Percentiles rank a stretch among this genome's conserved stretches.
Evolutionary conservation across 2,329 filamentous ascomycete species (phyloP).

Genomic region (Pyrenochaeta sp.): DNA sequence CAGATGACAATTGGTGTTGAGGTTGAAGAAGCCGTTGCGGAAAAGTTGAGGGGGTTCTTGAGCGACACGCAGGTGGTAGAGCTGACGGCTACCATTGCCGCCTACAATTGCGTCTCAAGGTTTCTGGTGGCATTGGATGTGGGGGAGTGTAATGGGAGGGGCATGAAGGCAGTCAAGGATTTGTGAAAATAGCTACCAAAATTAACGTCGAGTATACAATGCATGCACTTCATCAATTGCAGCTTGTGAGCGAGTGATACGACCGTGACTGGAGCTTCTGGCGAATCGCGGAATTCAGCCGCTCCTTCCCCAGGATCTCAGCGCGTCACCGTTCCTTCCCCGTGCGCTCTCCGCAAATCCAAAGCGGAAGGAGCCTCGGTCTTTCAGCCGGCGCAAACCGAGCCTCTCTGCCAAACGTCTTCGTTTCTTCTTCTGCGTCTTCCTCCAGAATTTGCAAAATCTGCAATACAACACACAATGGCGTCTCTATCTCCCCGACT

Average conservation of each 20-base stretch:
- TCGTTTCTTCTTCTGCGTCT: neutral
- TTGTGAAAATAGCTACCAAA: conserved; percentile 18
- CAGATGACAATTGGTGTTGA: conserved; percentile 81
- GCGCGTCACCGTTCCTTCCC: neutral
- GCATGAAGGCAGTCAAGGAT: conserved; percentile 44
- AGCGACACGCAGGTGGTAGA: conserved; percentile 78
- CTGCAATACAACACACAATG: conserved; percentile 34
- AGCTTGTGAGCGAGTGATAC: neutral
- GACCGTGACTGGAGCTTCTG: neutral
- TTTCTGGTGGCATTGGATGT: conserved; percentile 83
- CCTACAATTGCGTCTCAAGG: conserved; percentile 85
- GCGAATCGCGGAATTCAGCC: conserved; percentile 18
- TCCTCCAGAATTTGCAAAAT: neutral
- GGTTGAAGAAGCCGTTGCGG: conserved; percentile 74
- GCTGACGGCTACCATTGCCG: conserved; percentile 78
- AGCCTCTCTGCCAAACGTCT: conserved; percentile 15
- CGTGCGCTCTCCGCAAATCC: conserved; percentile 21
- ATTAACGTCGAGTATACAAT: neutral
- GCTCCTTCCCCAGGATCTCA: conserved; percentile 26
- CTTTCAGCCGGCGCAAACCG: conserved; percentile 35
- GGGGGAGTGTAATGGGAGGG: conserved; percentile 52
- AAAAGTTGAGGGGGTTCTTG: conserved; percentile 67
- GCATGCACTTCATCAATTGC: neutral
- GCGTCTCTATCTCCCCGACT: conserved; percentile 43
- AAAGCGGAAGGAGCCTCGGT: conserved; percentile 29